Percentiles rank a stretch among this genome's conserved stretches.
Conservation (phyloP, 2,329 filamentous ascomycete species). For the Lasiodiplodia hormozganensis region DNA sequence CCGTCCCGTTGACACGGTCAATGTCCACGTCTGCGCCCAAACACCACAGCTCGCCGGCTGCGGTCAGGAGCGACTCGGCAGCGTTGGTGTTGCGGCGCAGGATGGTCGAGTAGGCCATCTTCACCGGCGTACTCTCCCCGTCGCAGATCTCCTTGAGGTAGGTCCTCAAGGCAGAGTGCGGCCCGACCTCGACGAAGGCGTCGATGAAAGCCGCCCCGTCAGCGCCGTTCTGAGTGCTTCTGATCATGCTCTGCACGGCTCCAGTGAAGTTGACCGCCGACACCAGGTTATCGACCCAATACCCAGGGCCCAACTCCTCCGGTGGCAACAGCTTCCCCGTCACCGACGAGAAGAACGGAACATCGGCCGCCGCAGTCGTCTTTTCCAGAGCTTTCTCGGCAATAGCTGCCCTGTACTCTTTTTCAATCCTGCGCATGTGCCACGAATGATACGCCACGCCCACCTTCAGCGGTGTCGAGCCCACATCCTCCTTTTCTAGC, state of each 20-base stretch:
- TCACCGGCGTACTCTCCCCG: constrained; percentile 32
- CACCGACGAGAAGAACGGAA: constrained; percentile 16
- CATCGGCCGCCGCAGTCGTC: neutral
- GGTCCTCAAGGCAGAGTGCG: constrained; percentile 40
- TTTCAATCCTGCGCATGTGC: constrained; percentile 29
- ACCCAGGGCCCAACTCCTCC: constrained; percentile 31
- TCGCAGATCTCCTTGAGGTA: constrained; percentile 19
- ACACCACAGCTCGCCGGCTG: constrained; percentile 34
- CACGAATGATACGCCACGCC: constrained; percentile 34
- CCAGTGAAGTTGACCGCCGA: constrained; percentile 46
- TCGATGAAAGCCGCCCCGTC: neutral
- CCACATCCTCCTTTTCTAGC: constrained; percentile 21
- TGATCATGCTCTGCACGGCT: constrained; percentile 36
- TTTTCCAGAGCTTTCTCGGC: too few species aligned
- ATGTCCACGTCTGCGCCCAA: constrained; percentile 26
- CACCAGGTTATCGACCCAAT: constrained; percentile 50
- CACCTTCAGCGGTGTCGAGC: constrained; percentile 30
- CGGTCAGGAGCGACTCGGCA: constrained; percentile 26
- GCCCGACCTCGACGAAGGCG: constrained; percentile 37
- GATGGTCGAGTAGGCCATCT: constrained; percentile 24
- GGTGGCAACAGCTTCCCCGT: constrained; percentile 2
- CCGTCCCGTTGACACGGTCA: constrained; percentile 32
- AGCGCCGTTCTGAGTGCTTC: constrained; percentile 32
- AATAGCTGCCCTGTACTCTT: constrained; percentile 26
- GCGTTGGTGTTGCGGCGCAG: neutral